A percentile compares a stretch with the other conserved stretches of the same genome.
phyloP scores from a whole-genome alignment of 208 protist genomes.

The Acanthamoeba triangularis region DNA sequence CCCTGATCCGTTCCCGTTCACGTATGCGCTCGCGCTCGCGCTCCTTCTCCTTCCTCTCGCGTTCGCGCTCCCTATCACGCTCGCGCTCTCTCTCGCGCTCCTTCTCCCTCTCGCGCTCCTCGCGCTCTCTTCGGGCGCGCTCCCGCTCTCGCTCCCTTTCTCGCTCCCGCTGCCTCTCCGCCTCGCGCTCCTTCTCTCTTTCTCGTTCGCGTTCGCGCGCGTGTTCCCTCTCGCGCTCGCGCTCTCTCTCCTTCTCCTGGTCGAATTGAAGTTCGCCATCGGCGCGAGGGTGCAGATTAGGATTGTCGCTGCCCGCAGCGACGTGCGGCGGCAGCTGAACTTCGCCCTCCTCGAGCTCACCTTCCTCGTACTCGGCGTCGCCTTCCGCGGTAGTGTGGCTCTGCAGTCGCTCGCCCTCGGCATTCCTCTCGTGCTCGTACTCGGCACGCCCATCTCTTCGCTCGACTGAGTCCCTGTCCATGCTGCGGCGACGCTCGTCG shows the following conservation, averaged over 20 bases:
- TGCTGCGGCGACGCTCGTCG: neutral
- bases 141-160: neutral
- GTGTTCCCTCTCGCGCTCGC: neutral
- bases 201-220: neutral
- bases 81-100: neutral
- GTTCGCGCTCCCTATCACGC: neutral
- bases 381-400: neutral
- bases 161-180: neutral
- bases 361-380: neutral
- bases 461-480: neutral
- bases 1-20: neutral
- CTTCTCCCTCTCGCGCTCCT: conserved; percentile 6
- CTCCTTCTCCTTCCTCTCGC: conserved; percentile 3
- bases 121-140: neutral
- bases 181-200: neutral
- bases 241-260: neutral
- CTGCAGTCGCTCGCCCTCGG: neutral
- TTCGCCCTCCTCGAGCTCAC: conserved; percentile 5
- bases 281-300: neutral
- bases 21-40: neutral
- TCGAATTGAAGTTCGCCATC: neutral
- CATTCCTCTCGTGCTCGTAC: neutral
- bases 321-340: neutral
- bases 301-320: neutral
- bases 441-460: neutral